Evolutionary conservation across 2,329 filamentous ascomycete species (phyloP).

Genomic region (Fusarium tjaetaba): DNA sequence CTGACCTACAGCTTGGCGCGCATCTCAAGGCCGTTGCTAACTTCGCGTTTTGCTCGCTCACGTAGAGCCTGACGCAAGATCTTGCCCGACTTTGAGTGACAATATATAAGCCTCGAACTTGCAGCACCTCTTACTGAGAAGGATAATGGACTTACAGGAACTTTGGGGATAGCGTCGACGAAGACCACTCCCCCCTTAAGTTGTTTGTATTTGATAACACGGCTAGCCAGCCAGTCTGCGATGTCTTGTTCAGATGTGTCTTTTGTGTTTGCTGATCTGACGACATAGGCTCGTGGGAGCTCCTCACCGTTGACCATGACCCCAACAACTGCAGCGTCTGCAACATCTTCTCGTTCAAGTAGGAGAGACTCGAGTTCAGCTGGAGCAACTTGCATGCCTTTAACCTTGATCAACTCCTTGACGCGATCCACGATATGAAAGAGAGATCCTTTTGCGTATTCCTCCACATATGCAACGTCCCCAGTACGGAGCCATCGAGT

Average conservation of each 20-base stretch:
- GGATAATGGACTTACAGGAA: slow-evolving; percentile 56
- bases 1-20: slow-evolving; percentile 45
- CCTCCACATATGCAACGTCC: slow-evolving; percentile 74
- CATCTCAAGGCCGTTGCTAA: slow-evolving; percentile 51
- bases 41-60: slow-evolving; percentile 65
- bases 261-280: slow-evolving; percentile 44
- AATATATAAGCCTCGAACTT: slow-evolving; percentile 17
- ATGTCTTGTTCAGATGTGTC: slow-evolving; percentile 58
- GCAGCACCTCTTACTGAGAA: background rate
- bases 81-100: slow-evolving; percentile 66
- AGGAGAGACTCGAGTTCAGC: slow-evolving; percentile 58
- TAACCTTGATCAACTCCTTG: slow-evolving; percentile 72
- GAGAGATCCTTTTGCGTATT: slow-evolving; percentile 60
- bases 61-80: slow-evolving; percentile 69
- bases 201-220: slow-evolving; percentile 72
- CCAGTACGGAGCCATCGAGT: slow-evolving; percentile 78
- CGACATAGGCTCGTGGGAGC: slow-evolving; percentile 70
- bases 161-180: slow-evolving; percentile 69
- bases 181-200: slow-evolving; percentile 77
- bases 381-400: slow-evolving; percentile 68
- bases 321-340: slow-evolving; percentile 73
- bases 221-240: slow-evolving; percentile 69
- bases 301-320: slow-evolving; percentile 66
- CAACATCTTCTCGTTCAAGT: slow-evolving; percentile 56
- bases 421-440: slow-evolving; percentile 78